phyloP scores from a whole-genome alignment of 306 rosid species.

The Elaeagnus macrophylla region DNA sequence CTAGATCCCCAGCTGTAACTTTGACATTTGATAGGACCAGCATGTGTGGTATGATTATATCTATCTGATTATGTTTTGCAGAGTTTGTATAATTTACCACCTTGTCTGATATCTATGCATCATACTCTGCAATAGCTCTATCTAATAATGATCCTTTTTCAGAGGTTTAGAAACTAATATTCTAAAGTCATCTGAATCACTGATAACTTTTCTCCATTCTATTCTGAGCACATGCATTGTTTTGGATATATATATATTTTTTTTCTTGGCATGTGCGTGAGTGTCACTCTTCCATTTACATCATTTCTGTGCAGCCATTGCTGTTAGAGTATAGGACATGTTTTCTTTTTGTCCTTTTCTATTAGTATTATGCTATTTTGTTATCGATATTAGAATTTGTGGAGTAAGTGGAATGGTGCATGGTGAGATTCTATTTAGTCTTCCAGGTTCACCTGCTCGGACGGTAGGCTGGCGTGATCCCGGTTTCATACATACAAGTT shows the following conservation, averaged over 20 bases:
- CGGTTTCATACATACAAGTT: neutral
- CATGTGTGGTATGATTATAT: constrained; percentile 65
- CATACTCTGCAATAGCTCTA: neutral
- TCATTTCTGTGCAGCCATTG: too few species aligned
- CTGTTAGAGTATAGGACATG: neutral
- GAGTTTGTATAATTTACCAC: neutral
- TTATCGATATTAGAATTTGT: neutral
- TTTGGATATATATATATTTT: too few species aligned
- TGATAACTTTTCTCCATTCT: too few species aligned
- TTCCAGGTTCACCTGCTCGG: constrained; percentile 55
- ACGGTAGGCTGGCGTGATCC: constrained; percentile 50
- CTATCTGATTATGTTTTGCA: neutral
- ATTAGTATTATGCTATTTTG: neutral
- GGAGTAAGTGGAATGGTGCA: neutral
- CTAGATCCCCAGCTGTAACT: constrained; percentile 69
- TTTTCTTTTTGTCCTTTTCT: neutral
- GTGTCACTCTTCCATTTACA: too few species aligned
- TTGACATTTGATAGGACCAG: constrained; percentile 53
- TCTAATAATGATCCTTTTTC: too few species aligned
- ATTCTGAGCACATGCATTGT: too few species aligned
- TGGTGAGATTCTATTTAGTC: neutral
- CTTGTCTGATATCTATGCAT: too few species aligned
- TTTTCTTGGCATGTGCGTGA: too few species aligned
- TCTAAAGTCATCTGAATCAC: too few species aligned
- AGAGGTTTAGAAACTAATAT: too few species aligned